Conservation (phyloP, 163 green algal species). For the Chlorella variabilis region DNA sequence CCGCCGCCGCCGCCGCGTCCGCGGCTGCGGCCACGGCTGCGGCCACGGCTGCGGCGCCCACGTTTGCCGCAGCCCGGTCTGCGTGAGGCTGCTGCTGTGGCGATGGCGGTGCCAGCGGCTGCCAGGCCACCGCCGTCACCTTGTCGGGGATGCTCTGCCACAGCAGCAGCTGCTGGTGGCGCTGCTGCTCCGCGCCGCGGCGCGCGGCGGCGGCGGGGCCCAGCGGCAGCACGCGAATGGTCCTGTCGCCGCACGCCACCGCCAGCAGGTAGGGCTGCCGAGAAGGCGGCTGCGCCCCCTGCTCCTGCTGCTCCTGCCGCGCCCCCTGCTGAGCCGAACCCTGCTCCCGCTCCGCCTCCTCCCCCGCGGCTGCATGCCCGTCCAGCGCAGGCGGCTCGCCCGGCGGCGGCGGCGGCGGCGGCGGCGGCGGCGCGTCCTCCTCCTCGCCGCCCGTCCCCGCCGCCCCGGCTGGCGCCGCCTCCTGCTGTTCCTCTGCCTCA, state of each 20-base stretch:
- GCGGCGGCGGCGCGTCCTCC: too few species aligned
- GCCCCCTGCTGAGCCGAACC: neutral
- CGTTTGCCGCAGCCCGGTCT: neutral
- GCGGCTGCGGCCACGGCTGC: neutral
- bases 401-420: too few species aligned
- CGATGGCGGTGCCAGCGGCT: conserved; percentile 7
- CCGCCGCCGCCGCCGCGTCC: neutral
- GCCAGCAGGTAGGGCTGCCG: conserved; percentile 3
- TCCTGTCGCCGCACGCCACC: conserved; percentile 40
- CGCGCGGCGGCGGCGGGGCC: neutral
- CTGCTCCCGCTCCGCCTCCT: neutral
- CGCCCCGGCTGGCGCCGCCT: too few species aligned
- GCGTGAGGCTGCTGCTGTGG: neutral
- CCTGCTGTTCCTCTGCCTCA: too few species aligned
- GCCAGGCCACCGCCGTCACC: conserved; percentile 33
- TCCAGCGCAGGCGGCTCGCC: too few species aligned
- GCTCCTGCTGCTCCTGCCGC: neutral
- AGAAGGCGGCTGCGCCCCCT: neutral
- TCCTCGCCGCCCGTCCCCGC: too few species aligned
- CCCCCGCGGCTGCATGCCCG: too few species aligned
- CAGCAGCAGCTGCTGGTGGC: conserved; percentile 34
- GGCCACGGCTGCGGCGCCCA: neutral
- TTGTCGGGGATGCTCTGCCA: conserved; percentile 37
- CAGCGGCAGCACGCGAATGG: conserved; percentile 28
- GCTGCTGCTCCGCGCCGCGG: neutral